Evolutionary conservation across 2,329 filamentous ascomycete genomes (phyloP), one percentile per base, ranked within the genome.

Genomic region (Cladosporium sp.): DNA sequence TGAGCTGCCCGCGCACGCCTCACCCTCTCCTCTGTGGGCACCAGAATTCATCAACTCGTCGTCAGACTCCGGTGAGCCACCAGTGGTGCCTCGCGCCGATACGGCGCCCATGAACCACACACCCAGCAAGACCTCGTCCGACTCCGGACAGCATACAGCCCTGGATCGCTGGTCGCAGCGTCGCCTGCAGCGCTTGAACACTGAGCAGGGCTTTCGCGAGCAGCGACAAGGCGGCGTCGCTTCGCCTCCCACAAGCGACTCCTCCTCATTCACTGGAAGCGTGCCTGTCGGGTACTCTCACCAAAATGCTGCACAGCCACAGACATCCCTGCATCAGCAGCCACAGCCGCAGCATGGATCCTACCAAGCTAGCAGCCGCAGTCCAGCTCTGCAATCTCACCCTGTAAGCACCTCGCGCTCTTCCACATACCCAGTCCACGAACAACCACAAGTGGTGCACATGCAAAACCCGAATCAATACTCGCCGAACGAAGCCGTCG

Each of bases 201-300:
- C 66, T 51, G 66, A 69, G 63, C 64, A 67, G 54, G 65, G 63
- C 55, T 69, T 69, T 56, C 59, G 66, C 40, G 65, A 68, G 56
- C 65, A 68, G 58, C 59, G 66, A 37, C 64, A 66, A 52, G 64
- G 61, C 47, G 53, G 54, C 17, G 52, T 64, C 36, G 49, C 54
- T 17, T 60, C 52, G 8, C 56, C 58, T 50, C 53, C 56, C 38
- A 24, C 54, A 43, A 56, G 54, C 53, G 55, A 59, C 29, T 51
- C 56, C 18, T 27, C 34, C 30, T 50, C 44, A 43, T 48, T 39
- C 47, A 15, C 32, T 52, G 36, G 55, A 56, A 48, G 44, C 41
- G 40, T 34, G 45, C 22, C 22, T 27, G 37, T 48, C 17, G 40
- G 40, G 22, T 51, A 51, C 30, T 9, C 34, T 15, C 38, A 36